A percentile compares a stretch with the other conserved stretches of the same genome.
Evolutionary conservation across 2,329 filamentous ascomycete genomes (phyloP).

Genomic region (Trichophyton equinum): DNA sequence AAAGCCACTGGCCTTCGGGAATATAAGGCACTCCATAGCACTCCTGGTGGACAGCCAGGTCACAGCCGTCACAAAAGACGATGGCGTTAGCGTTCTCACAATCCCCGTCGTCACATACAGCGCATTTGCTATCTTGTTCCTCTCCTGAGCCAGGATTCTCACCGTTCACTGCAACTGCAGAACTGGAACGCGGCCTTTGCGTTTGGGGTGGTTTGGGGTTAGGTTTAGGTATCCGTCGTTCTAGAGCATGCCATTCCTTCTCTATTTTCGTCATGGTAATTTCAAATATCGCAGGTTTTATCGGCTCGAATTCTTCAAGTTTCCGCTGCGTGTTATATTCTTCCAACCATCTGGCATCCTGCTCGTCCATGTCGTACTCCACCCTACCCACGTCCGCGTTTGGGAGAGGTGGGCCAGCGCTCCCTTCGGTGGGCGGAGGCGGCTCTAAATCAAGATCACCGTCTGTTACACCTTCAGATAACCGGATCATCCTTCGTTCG

Average conservation of each 20-base stretch:
- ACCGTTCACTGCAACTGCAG: slow-evolving; percentile 87
- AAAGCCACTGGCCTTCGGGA: slow-evolving; percentile 95
- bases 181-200: slow-evolving; percentile 82
- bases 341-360: slow-evolving; percentile 93
- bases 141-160: slow-evolving; percentile 70
- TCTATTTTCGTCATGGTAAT: slow-evolving; percentile 98
- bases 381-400: slow-evolving; percentile 59
- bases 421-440: slow-evolving; percentile 46
- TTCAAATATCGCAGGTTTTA: slow-evolving; percentile 89
- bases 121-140: slow-evolving; percentile 94
- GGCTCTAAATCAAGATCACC: slow-evolving; percentile 49
- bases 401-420: slow-evolving; percentile 33
- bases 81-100: slow-evolving; percentile 99
- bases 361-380: slow-evolving; percentile 99
- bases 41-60: slow-evolving; percentile 94
- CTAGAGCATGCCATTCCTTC: slow-evolving; percentile 92
- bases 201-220: slow-evolving; percentile 94
- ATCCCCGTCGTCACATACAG: slow-evolving; percentile 97
- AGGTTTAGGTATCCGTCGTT: slow-evolving; percentile 92
- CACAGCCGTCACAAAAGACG: slow-evolving; percentile 96
- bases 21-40: slow-evolving; percentile 99
- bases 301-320: slow-evolving; percentile 60
- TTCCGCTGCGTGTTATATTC: slow-evolving; percentile 67
- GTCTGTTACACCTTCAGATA: slow-evolving; percentile 49
- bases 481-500: slow-evolving; percentile 55